Percentiles rank a stretch among this genome's conserved stretches.
Conservation (phyloP, 257 asterid species). For the Petunia axillaris region DNA sequence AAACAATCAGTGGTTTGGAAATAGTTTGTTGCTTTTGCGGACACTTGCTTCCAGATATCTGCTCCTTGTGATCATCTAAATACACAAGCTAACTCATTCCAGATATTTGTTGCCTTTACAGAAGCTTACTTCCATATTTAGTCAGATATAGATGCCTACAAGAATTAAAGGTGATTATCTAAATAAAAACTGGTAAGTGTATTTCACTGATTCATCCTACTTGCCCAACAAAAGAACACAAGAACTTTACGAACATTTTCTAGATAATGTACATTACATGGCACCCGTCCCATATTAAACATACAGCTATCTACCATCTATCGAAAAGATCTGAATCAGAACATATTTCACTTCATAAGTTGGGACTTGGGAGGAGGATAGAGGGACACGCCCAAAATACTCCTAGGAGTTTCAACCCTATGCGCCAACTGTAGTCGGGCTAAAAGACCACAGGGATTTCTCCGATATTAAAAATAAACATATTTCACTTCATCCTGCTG, state of each 20-base stretch:
- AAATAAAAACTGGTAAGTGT: not conserved
- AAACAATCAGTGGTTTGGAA: not conserved
- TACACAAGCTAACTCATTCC: no score
- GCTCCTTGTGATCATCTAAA: not conserved
- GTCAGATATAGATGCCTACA: no score
- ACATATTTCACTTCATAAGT: conserved; percentile 14
- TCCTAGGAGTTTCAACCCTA: not conserved
- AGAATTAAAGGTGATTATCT: not conserved
- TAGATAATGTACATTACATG: not conserved
- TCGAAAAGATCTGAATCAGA: not conserved
- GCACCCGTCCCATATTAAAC: conserved; percentile 7
- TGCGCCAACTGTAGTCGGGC: not conserved
- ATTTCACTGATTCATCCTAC: not conserved
- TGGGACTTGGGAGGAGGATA: conserved; percentile 6
- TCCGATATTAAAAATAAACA: not conserved
- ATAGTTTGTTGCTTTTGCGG: not conserved
- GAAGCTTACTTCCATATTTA: no score
- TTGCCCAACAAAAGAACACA: not conserved
- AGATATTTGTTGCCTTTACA: no score
- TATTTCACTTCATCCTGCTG: conserved; percentile 17
- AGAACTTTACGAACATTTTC: not conserved
- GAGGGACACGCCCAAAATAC: not conserved
- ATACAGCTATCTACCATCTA: not conserved
- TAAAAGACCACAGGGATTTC: not conserved
- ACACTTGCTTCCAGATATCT: conserved; percentile 8